Evolutionary conservation across 2,329 filamentous ascomycete species (phyloP), one percentile per base, ranked within the genome.

Genomic region (Apiospora malaysiana): DNA sequence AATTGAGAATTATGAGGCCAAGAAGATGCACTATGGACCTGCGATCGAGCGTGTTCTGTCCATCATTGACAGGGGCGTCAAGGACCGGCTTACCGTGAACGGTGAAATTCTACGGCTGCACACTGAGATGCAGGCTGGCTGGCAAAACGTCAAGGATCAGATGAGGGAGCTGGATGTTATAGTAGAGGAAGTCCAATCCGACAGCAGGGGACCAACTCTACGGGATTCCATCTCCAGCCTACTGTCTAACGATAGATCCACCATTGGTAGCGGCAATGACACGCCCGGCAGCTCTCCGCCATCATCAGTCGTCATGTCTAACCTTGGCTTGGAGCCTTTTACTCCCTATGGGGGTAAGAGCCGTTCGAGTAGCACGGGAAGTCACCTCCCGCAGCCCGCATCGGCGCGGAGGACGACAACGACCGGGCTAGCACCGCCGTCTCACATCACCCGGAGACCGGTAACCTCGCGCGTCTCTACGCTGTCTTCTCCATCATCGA

Each of bases 1-100:
- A 81, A 91, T 97, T 56, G 94, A 97, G 80, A 97, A 89, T 76
- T 99, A 97, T 80, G 95, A 98, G 79, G 94, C 93, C 59, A 99
- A 98, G 85, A 97, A 95, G 81, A 90, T 90, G 71, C 95, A 98
- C 80, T 99, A 98, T 78, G 93, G 94, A 1, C 94, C 95, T 12
- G 95, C 96, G 1, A 97, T 99, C 79, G 94, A 96, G 79, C 90
- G 95, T 56, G 94, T 99, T 9, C 83, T 98, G 23, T 91, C 92
- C 49, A 97, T 98, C 78, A 98, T 98, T 68, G 94, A 98, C 76
- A 95, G 94, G 79, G 96, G 96, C n/a, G 92, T 98, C 77, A 93
- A 93, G 79, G 94, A 98, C 78, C 90, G 96, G n/a, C 85, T 98
- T 68, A 98, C 96, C 0, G 94, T 98, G 70, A 98, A 99, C 78